Base-by-base conservation (phyloP, 495 filamentous ascomycete species). In the Neurospora tetrasperma region DNA sequence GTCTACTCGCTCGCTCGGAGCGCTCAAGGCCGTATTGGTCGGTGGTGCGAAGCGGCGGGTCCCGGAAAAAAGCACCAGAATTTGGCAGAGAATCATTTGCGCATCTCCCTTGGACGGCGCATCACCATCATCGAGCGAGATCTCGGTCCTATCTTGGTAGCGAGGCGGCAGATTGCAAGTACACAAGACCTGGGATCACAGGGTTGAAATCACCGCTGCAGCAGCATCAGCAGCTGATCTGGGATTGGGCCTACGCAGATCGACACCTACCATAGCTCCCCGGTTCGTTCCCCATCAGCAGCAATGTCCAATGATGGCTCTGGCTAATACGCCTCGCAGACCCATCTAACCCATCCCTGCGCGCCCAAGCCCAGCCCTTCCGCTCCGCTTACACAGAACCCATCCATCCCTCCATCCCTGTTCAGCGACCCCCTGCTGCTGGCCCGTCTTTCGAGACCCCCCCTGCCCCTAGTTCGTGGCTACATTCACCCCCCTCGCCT, bases 201-300 rank as follows among this genome's bases (percentile, higher is more conserved):
- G 75, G 79, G 79, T 75, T 80, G 75, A 73, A 72, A 44, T 72
- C 70, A 74, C 73, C 73, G 72, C 74, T 74, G 27, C 27, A 31
- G 74, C 73, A 23, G 46, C 46, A 54, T 54, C 48, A 59, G 70
- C 76, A 78, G 78, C 77, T 80, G 78, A 79, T 80, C 78, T 76
- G 75, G 75, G 76, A 71, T 75, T 77, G 70, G 74, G 71, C 77
- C 71, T 71, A 72, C 70, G 75, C 71, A 78, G 78, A 79, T 79
- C 78, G 75, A 76, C 70, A 31, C 27, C 27, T 31, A 31, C 27
- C 27, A 31, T 1, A 23, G 46, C 62, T 71, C 71, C 76, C 74
- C 74, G 74, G 77, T 66, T 66, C 54, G 48, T 69, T 70, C 42
- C 20, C 74, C 69, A 71, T 69, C 69, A 73, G 71, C 71, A 71